phyloP scores from a whole-genome alignment of 257 asterid species.

The Coffea eugenioides region DNA sequence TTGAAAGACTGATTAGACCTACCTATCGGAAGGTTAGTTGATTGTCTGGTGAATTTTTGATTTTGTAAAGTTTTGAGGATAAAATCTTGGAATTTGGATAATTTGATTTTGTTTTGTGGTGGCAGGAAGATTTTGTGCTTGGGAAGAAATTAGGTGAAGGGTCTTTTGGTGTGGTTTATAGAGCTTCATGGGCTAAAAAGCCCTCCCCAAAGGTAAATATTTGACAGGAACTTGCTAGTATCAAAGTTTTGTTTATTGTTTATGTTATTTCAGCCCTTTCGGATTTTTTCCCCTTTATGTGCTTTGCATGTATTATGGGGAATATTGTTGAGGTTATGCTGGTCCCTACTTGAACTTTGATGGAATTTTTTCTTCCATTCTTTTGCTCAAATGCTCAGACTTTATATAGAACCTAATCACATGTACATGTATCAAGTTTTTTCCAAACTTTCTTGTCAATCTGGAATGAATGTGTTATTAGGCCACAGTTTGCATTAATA shows the following conservation, averaged over 20 bases:
- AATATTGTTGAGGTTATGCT: background rate
- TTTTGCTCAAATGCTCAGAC: background rate
- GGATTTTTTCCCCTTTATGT: background rate
- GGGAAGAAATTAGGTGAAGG: slow-evolving; percentile 98
- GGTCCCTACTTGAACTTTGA: background rate
- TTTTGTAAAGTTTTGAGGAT: background rate
- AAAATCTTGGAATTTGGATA: background rate
- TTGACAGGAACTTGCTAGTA: background rate
- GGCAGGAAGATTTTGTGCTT: slow-evolving; percentile 86
- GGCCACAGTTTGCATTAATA: background rate
- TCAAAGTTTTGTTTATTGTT: background rate
- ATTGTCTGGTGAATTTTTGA: background rate
- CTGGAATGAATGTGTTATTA: background rate
- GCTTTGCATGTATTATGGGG: background rate
- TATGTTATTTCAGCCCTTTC: no score
- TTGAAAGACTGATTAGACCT: slow-evolving; percentile 74
- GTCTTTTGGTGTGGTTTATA: slow-evolving; percentile 81
- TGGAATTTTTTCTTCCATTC: background rate
- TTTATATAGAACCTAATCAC: background rate
- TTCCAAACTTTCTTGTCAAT: background rate
- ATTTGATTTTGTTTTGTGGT: slow-evolving; percentile 13
- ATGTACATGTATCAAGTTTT: background rate
- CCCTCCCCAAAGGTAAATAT: slow-evolving; percentile 54
- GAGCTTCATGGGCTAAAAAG: slow-evolving; percentile 63
- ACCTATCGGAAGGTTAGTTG: slow-evolving; percentile 64